Evolutionary conservation across 179 eudicot genomes (phyloP).

Genomic region (Silene coronaria): DNA sequence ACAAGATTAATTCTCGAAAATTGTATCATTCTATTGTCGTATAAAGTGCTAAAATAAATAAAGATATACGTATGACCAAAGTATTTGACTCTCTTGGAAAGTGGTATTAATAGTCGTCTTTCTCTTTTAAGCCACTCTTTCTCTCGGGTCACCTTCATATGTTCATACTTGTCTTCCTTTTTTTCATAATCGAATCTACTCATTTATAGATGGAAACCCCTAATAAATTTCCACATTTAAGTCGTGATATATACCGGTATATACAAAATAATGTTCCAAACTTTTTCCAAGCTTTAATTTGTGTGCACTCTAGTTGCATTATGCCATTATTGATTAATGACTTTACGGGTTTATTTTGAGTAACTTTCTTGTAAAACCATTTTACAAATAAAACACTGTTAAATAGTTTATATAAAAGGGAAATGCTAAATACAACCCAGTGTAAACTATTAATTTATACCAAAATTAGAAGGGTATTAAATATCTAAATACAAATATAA

Average conservation of each 20-base stretch:
- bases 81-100: constrained; percentile 6
- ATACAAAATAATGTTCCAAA: background rate
- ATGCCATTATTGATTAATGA: background rate
- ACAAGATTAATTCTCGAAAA: background rate
- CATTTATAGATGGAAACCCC: background rate
- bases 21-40: constrained; percentile 1
- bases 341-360: too few relatives aligned
- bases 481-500: too few relatives aligned
- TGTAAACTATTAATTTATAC: too few relatives aligned
- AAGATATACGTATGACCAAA: background rate
- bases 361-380: too few relatives aligned
- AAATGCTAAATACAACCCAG: too few relatives aligned
- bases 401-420: too few relatives aligned
- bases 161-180: constrained; percentile 14
- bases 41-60: background rate
- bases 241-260: background rate
- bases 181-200: background rate
- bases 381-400: too few relatives aligned
- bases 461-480: too few relatives aligned
- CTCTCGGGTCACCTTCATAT: background rate
- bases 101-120: background rate
- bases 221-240: background rate
- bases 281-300: background rate
- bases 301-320: background rate
- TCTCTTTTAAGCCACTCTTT: background rate